phyloP scores from a whole-genome alignment of 306 rosid species.

The Dalbergia cochinchinensis region DNA sequence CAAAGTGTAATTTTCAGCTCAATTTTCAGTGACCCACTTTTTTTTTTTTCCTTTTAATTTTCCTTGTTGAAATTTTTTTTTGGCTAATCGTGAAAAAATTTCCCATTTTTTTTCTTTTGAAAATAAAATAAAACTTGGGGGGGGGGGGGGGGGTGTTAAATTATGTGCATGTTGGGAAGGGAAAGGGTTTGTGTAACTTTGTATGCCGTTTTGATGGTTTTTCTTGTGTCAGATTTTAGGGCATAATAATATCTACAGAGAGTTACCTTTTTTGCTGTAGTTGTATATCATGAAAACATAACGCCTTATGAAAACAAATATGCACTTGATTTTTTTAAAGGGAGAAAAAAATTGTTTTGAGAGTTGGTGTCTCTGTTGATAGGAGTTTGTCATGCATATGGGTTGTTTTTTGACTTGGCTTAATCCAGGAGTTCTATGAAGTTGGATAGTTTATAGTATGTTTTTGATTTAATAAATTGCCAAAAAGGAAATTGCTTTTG shows the following conservation, averaged over 20 bases:
- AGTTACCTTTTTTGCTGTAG: slow-evolving; percentile 12
- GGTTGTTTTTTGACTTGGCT: slow-evolving; percentile 6
- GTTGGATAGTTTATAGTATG: slow-evolving; percentile 7
- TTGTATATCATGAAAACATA: slow-evolving; percentile 8
- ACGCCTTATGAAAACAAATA: slow-evolving; percentile 9
- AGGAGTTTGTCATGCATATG: not conserved
- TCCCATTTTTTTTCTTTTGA: not conserved
- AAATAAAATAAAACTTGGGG: not conserved
- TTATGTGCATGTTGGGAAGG: slow-evolving; percentile 11
- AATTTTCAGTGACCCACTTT: slow-evolving; percentile 16
- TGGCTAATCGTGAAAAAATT: slow-evolving; percentile 12
- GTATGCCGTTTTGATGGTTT: not conserved
- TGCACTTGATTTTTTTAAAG: not conserved
- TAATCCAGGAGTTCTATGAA: slow-evolving; percentile 28
- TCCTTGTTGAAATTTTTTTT: slow-evolving; percentile 16
- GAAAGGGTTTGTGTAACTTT: not conserved
- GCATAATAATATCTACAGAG: slow-evolving; percentile 8
- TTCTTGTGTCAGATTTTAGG: not conserved
- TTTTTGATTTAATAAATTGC: not conserved
- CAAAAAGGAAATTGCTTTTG: not conserved
- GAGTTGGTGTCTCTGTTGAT: slow-evolving; percentile 9
- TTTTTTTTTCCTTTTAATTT: not conserved
- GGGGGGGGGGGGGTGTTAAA: not conserved
- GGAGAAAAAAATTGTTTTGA: not conserved
- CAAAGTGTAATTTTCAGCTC: slow-evolving; percentile 72